Base-by-base conservation (phyloP, 495 filamentous ascomycete species). In the Aspergillus coremiiformis region DNA sequence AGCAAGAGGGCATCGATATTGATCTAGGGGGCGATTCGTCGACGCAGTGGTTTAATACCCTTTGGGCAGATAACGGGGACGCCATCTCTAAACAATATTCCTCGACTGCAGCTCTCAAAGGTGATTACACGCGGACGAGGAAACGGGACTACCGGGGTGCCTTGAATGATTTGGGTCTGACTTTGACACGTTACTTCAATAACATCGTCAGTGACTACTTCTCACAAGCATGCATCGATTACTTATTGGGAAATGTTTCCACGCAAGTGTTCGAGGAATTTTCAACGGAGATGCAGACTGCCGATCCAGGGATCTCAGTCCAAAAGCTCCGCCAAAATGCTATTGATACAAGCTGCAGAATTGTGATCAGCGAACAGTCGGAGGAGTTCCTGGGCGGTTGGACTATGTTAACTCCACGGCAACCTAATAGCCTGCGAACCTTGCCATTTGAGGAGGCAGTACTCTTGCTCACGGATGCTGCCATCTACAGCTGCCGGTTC, bases 161-260 rank as follows among this genome's bases (percentile, higher is more conserved):
- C 3, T 70, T 97, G 46, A 92, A 89, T n/a, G 92, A 97, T 63
- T 80, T 95, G n/a, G 86, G 88, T 0, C 69, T 97, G 15, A 95
- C 90, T 0, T 73, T 97, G 10, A 87, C 86, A 10, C 69, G 73
- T 6, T 69, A 76, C 59, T 78, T 73, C 57, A 76, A 78, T 65
- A 96, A 95, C 57, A 90, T 96, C 59, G 87, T 98, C 57, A 91
- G 91, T 59, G 93, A 98, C 66, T 95, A 90, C 65, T 96, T 96
- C 66, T 87, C 89, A 9, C 93, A 98, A 65, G 86, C 89, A 0
- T 86, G 85, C 39, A 95, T 96, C 56, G 93, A 98, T 66, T 96
- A 88, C 59, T 76, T 95, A n/a, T 78, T 96, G 0, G 93, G 93
- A 21, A 91, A 91, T 54, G 89, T 93, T 15, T 86, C 85, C 0